Evolutionary conservation across 176 grass and related monocot species (phyloP).

Genomic region (Carex parvula): DNA sequence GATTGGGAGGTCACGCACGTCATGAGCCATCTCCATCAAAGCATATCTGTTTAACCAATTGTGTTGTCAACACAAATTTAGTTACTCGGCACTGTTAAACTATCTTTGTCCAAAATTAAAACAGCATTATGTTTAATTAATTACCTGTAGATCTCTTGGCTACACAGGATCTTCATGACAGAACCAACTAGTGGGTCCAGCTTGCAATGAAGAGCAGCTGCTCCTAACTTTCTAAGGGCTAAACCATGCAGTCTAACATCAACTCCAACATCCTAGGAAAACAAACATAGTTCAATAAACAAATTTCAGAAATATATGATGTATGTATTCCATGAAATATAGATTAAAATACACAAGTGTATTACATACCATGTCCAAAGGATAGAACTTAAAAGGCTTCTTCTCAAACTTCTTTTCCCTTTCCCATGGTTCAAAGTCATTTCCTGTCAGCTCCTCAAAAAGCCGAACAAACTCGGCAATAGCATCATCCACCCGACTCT

Average conservation of each 20-base stretch:
- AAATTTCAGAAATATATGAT: neutral
- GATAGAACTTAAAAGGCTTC: constrained; percentile 61
- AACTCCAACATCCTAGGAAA: constrained; percentile 46
- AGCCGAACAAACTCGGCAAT: constrained; percentile 55
- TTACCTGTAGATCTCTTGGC: constrained; percentile 87
- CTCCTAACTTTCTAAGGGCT: constrained; percentile 43
- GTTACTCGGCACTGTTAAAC: neutral
- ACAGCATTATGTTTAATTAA: neutral
- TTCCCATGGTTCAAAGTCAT: constrained; percentile 86
- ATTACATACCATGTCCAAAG: constrained; percentile 64
- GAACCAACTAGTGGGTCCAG: constrained; percentile 52
- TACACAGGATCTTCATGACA: constrained; percentile 65
- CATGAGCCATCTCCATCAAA: constrained; percentile 66
- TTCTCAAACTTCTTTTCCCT: constrained; percentile 75
- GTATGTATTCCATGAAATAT: neutral
- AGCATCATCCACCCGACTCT: constrained; percentile 44
- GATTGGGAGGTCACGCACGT: constrained; percentile 57
- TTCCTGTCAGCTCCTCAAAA: constrained; percentile 70
- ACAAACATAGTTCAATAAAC: neutral
- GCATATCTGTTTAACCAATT: constrained; percentile 51
- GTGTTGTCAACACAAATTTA: neutral
- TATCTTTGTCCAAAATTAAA: neutral
- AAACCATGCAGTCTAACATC: constrained; percentile 60
- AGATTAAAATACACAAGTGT: neutral
- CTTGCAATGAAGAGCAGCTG: constrained; percentile 57